Conservation (phyloP, 352 stramenopile genomes). For the Phytophthora cactorum region DNA sequence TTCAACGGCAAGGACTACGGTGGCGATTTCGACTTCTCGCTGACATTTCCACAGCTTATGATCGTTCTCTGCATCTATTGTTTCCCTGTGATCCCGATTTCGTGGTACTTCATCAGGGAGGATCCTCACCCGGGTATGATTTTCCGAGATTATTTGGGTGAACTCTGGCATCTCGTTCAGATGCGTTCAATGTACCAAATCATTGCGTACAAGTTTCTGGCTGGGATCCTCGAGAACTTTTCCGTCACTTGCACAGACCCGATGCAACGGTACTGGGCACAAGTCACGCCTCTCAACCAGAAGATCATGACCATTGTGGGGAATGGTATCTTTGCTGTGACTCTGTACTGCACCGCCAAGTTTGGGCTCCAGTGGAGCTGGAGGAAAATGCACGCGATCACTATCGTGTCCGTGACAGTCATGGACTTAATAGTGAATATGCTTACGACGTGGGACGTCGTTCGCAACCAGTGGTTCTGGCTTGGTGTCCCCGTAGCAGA, state of each 20-base stretch:
- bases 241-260: slow-evolving; percentile 31
- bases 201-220: slow-evolving; percentile 48
- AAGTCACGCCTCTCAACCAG: slow-evolving; percentile 41
- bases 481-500: slow-evolving; percentile 42
- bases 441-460: slow-evolving; percentile 41
- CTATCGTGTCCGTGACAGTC: slow-evolving; percentile 32
- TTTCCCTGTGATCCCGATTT: slow-evolving; percentile 50
- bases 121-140: slow-evolving; percentile 37
- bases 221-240: slow-evolving; percentile 48
- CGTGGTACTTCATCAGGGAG: slow-evolving; percentile 56
- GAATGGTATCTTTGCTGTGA: slow-evolving; percentile 36
- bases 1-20: slow-evolving; percentile 63
- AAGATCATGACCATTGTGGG: slow-evolving; percentile 43
- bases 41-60: slow-evolving; percentile 54
- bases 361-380: slow-evolving; percentile 50
- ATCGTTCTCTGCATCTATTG: slow-evolving; percentile 41
- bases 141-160: slow-evolving; percentile 46
- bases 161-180: slow-evolving; percentile 45
- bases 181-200: slow-evolving; percentile 54
- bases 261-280: slow-evolving; percentile 43
- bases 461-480: slow-evolving; percentile 60
- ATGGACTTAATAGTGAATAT: slow-evolving; percentile 40
- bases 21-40: slow-evolving; percentile 56
- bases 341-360: slow-evolving; percentile 38
- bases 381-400: slow-evolving; percentile 42